Evolutionary conservation across 2,329 filamentous ascomycete genomes (phyloP).

Genomic region (Fusarium ramigenum): DNA sequence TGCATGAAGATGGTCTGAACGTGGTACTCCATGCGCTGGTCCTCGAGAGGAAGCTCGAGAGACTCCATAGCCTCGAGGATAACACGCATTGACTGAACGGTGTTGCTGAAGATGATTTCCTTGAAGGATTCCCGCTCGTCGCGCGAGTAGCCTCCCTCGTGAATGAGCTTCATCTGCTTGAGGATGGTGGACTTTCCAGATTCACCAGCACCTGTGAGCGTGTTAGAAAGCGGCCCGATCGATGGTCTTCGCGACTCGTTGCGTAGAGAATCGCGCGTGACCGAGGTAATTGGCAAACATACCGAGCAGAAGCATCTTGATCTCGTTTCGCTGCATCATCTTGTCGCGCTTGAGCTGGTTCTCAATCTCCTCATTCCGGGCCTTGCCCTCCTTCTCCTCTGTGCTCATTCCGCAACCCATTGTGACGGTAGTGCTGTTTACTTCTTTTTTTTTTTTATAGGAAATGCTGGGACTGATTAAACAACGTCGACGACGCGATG

Average conservation of each 20-base stretch:
- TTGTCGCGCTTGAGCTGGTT: constrained; percentile 99
- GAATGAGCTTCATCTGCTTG: constrained; percentile 99
- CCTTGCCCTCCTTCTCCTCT: constrained; percentile 99
- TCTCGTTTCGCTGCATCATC: constrained; percentile 99
- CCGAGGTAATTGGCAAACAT: constrained; percentile 41
- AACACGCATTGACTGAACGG: constrained; percentile 74
- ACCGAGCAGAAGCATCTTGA: constrained; percentile 99
- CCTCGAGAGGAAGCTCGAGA: constrained; percentile 82
- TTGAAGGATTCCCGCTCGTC: constrained; percentile 80
- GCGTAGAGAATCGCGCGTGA: background rate
- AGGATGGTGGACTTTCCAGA: constrained; percentile 91
- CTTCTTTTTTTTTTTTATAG: constrained; percentile 27
- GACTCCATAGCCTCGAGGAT: constrained; percentile 76
- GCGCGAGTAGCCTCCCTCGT: constrained; percentile 97
- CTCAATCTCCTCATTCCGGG: constrained; percentile 99
- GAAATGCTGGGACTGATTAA: constrained; percentile 14
- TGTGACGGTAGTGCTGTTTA: constrained; percentile 60
- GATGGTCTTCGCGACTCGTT: background rate
- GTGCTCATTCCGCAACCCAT: constrained; percentile 99
- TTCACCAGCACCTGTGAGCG: constrained; percentile 87
- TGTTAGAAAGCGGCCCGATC: constrained; percentile 40
- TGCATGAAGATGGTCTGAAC: constrained; percentile 99
- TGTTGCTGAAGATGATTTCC: constrained; percentile 77
- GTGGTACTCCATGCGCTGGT: constrained; percentile 94
- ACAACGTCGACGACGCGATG: constrained; percentile 32